These are phyloP conservation scores for Desmodesmus armatus DNA, from an alignment of 139 green algal genomes.

Conservation along the genomic window DNA sequence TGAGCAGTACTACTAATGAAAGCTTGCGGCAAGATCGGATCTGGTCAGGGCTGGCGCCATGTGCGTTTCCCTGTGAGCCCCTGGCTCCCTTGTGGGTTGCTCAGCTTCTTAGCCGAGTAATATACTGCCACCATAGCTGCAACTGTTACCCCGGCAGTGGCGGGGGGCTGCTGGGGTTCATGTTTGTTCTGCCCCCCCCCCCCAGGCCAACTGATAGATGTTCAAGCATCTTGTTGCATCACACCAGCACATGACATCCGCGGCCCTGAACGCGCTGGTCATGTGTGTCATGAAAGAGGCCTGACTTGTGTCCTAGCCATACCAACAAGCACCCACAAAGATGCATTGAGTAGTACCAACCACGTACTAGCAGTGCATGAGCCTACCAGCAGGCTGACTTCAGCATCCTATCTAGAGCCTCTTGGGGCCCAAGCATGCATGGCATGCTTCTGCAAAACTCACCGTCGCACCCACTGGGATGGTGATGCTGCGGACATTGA, in stretches of 20 bases:
- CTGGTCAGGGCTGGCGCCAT: not conserved
- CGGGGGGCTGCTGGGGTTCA: too few relatives aligned
- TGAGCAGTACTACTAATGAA: not conserved
- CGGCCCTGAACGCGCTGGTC: too few relatives aligned
- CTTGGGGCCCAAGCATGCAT: not conserved
- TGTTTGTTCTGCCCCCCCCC: too few relatives aligned
- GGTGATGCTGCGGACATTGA: constrained; percentile 31
- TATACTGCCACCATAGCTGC: not conserved
- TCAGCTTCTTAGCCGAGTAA: not conserved
- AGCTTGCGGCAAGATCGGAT: not conserved
- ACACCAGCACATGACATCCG: too few relatives aligned
- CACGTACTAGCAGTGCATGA: not conserved
- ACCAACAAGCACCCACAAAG: not conserved
- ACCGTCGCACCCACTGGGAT: constrained; percentile 20
- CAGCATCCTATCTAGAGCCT: not conserved
- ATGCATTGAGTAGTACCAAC: not conserved
- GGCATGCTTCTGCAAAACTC: not conserved
- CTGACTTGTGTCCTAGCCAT: too few relatives aligned
- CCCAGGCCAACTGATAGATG: too few relatives aligned
- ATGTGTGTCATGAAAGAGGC: too few relatives aligned
- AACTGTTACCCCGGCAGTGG: too few relatives aligned
- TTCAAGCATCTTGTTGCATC: too few relatives aligned
- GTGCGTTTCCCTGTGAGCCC: not conserved
- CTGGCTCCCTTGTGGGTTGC: not conserved
- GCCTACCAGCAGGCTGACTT: not conserved